Evolutionary conservation across 2,329 filamentous ascomycete species (phyloP).

Genomic region (Cladosporium oxysporum): DNA sequence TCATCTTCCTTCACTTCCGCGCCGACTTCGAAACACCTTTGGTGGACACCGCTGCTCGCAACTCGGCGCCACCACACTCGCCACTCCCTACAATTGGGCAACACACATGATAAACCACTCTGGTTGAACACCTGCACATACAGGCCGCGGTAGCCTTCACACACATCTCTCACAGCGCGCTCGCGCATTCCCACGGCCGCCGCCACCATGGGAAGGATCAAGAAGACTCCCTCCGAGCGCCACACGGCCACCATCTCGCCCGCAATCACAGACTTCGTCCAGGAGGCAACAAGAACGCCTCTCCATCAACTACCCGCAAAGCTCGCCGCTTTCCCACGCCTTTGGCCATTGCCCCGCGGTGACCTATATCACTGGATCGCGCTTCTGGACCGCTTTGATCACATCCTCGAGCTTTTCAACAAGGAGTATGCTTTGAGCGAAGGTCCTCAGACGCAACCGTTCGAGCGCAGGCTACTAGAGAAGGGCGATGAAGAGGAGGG

Average conservation of each 20-base stretch:
- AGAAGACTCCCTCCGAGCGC: conserved; percentile 56
- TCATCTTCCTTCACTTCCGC: conserved; percentile 15
- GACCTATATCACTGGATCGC: conserved; percentile 99
- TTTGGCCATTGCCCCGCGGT: conserved; percentile 94
- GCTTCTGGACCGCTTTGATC: conserved; percentile 89
- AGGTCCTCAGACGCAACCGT: conserved; percentile 78
- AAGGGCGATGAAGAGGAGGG: conserved; percentile 57
- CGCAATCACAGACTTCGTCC: conserved; percentile 80
- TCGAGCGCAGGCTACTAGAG: conserved; percentile 66
- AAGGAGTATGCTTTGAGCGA: conserved; percentile 75
- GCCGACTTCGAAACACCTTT: not conserved
- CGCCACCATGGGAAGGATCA: conserved; percentile 54
- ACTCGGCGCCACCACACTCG: not conserved
- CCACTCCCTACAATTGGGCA: not conserved
- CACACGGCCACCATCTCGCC: conserved; percentile 69
- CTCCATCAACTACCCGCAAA: conserved; percentile 75
- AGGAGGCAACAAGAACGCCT: conserved; percentile 66
- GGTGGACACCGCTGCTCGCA: not conserved
- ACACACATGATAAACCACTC: conserved; percentile 7
- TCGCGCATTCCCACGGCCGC: conserved; percentile 13
- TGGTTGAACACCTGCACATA: conserved; percentile 11
- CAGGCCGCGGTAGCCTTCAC: conserved; percentile 19
- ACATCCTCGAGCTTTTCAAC: conserved; percentile 79
- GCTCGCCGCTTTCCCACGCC: conserved; percentile 76
- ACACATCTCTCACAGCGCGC: conserved; percentile 7